phyloP scores from a whole-genome alignment of 1,139 yeast genomes.

The Lodderomyces parapsilosis region DNA sequence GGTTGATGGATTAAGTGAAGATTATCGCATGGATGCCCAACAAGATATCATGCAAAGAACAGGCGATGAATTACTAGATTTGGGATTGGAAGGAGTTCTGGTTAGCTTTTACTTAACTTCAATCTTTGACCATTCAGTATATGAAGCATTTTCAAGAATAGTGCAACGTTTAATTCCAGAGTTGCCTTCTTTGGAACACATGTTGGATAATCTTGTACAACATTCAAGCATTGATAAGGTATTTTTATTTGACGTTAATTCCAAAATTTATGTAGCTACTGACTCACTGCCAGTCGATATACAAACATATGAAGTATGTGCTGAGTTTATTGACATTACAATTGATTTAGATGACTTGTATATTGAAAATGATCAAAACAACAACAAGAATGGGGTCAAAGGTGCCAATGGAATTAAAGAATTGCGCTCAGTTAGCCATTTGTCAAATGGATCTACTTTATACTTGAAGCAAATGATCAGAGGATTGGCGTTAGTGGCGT shows the following conservation, averaged over 20 bases:
- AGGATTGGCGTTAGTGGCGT: conserved; percentile 87
- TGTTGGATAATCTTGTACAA: conserved; percentile 84
- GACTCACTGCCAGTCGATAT: conserved; percentile 95
- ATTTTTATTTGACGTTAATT: conserved; percentile 84
- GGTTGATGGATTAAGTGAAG: conserved; percentile 93
- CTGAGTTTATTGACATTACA: conserved; percentile 93
- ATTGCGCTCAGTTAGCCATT: conserved; percentile 66
- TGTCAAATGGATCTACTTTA: conserved; percentile 79
- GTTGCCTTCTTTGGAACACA: conserved; percentile 80
- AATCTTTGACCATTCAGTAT: conserved; percentile 91
- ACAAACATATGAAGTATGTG: conserved; percentile 93
- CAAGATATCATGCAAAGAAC: conserved; percentile 95
- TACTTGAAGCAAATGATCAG: conserved; percentile 90
- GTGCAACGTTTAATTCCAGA: conserved; percentile 90
- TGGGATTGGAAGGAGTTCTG: conserved; percentile 88
- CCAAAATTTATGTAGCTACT: conserved; percentile 95
- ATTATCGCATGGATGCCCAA: conserved; percentile 90
- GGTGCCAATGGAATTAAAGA: conserved; percentile 24
- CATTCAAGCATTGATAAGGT: conserved; percentile 92
- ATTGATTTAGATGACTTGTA: conserved; percentile 81
- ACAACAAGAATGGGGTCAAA: conserved; percentile 5
- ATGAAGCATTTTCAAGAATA: conserved; percentile 91
- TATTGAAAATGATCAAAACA: conserved; percentile 33
- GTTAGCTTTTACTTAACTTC: conserved; percentile 89
- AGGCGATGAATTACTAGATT: conserved; percentile 86